phyloP scores from a whole-genome alignment of 768 basidiomycete genomes.

The Boletus rex-veris region DNA sequence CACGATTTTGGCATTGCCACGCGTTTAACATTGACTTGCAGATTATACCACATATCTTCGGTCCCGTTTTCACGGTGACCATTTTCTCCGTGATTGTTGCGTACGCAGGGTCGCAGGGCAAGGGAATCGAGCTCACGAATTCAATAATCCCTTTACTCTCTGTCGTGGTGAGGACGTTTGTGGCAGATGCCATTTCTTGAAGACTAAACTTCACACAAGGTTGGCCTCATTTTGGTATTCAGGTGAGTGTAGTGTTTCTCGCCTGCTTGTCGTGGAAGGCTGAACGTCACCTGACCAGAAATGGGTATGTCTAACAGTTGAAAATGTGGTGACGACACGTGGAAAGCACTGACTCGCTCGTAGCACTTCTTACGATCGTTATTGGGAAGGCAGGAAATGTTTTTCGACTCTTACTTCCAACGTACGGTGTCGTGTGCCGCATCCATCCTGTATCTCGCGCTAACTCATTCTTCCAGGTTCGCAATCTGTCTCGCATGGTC shows the following conservation, averaged over 20 bases:
- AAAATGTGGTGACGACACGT: neutral
- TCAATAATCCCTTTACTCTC: constrained; percentile 85
- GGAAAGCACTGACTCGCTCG: constrained; percentile 1
- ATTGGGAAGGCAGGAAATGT: constrained; percentile 85
- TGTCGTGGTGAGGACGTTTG: constrained; percentile 67
- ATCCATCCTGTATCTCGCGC: neutral
- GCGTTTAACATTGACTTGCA: constrained; percentile 27
- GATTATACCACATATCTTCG: constrained; percentile 69
- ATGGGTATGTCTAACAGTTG: constrained; percentile 48
- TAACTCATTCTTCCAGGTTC: constrained; percentile 37
- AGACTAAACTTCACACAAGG: constrained; percentile 39
- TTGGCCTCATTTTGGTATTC: constrained; percentile 86
- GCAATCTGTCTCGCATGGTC: constrained; percentile 72
- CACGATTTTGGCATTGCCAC: neutral
- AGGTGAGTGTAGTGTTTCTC: constrained; percentile 43
- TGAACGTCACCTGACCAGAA: constrained; percentile 39
- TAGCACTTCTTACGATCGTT: constrained; percentile 83
- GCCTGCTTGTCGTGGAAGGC: neutral
- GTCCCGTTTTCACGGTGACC: constrained; percentile 83
- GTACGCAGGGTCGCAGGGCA: constrained; percentile 56
- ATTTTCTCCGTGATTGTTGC: constrained; percentile 62
- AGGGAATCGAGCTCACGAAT: constrained; percentile 65
- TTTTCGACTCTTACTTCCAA: constrained; percentile 71
- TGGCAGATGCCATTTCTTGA: neutral
- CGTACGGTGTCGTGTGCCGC: constrained; percentile 29